Base-by-base conservation (phyloP, 2,329 filamentous ascomycete genomes). In the Fulvia fulva region DNA sequence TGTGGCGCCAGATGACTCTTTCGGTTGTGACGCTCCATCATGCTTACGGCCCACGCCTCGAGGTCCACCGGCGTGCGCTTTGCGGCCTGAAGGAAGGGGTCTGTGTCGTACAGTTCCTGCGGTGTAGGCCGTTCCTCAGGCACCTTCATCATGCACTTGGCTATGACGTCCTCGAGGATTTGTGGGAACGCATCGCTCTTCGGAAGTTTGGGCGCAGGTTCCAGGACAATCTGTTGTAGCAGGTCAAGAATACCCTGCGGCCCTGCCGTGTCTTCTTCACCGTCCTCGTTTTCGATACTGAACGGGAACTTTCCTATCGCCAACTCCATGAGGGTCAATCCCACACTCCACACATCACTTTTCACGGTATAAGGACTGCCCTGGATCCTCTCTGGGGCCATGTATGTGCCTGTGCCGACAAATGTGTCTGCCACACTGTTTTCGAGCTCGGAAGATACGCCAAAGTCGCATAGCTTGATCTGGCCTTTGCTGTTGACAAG, bases 371-470 rank as follows among this genome's bases (percentile, higher is more conserved):
- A 99, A 68, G 90, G 91, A 63, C 94, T 91, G 62, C 94, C 94
- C 74, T 97, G 92, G 66, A 99, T 99, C 74, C 94, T 86, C 78
- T 99, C 94, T 0, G 94, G 94, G 0, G 94, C 94, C 94, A 99
- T 99, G 80, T 99, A 99, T 56, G 94, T 99, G 37, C 94, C 97
- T 1, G 94, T 99, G 54, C 94, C 94, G 34, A 99, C 94, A 70
- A 99, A 99, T 0, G 94, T 99, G 72, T 97, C 93, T 53, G 94
- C 94, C 65, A 99, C 91, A 4, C 94, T 97, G 77, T 97, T 97
- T 73, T 97, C 91, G 16, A 97, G 84, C 75, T 99, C 94, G 65
- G 92, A 94, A 4, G 93, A 97, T n/a, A 99, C 94, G 67, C 94
- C 94, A 73, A 99, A 99, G 75, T 99, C 94, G 76, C 93, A 97